phyloP scores from a whole-genome alignment of 2,329 filamentous ascomycete species.

The Emmonsiellopsis sp. region DNA sequence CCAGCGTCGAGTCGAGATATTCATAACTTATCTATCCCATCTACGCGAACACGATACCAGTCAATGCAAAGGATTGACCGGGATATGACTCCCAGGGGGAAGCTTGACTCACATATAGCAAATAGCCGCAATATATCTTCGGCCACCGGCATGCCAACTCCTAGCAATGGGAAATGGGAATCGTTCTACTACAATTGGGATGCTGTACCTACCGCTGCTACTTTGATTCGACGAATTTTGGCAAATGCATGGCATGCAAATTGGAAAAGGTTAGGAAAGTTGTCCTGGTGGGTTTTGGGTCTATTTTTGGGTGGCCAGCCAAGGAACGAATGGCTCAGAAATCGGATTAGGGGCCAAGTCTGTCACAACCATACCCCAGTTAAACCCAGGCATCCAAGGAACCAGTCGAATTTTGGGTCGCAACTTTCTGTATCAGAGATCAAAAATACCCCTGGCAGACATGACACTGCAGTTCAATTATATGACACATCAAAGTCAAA shows the following conservation, averaged over 20 bases:
- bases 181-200: slow-evolving; percentile 3
- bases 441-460: not conserved
- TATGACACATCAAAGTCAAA: slow-evolving; percentile 11
- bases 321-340: slow-evolving; percentile 10
- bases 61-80: not conserved
- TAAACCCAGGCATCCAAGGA: not conserved
- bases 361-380: not conserved
- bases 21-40: not conserved
- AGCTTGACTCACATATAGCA: not conserved
- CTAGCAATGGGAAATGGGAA: not conserved
- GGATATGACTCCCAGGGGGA: not conserved
- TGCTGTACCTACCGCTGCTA: slow-evolving; percentile 1
- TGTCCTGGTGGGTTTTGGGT: slow-evolving; percentile 30
- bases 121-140: not conserved
- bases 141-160: not conserved
- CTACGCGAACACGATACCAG: not conserved
- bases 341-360: not conserved
- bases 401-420: not conserved
- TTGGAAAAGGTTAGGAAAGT: slow-evolving; percentile 20
- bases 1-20: not conserved
- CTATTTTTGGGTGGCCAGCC: slow-evolving; percentile 18
- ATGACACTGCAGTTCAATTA: not conserved
- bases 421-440: not conserved
- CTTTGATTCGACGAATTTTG: slow-evolving; percentile 22
- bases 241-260: slow-evolving; percentile 26